These are phyloP conservation scores for Coprinellus micaceus DNA, from an alignment of 768 basidiomycete species.

Conservation along the genomic window DNA sequence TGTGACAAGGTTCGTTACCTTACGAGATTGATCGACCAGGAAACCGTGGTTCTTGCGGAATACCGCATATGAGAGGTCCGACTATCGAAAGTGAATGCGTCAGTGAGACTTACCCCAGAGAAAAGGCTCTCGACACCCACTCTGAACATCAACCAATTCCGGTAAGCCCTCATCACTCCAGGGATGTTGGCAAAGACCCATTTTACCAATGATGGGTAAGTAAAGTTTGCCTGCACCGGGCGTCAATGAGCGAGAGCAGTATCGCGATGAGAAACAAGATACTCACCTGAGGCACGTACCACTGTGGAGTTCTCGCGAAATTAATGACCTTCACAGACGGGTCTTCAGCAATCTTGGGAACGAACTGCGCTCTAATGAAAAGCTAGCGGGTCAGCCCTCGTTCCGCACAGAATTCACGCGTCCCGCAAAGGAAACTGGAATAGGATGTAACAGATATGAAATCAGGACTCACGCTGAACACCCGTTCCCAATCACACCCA, in stretches of 20 bases:
- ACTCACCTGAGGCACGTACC: constrained; percentile 52
- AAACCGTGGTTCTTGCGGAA: constrained; percentile 39
- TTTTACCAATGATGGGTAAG: constrained; percentile 42
- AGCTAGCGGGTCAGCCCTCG: constrained; percentile 5
- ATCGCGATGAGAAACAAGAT: not conserved
- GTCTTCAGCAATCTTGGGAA: constrained; percentile 51
- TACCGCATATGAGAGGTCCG: constrained; percentile 33
- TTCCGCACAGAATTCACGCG: not conserved
- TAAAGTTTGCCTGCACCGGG: constrained; percentile 21
- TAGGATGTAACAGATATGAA: not conserved
- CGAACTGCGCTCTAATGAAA: constrained; percentile 46
- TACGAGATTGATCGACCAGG: constrained; percentile 27
- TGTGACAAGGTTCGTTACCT: constrained; percentile 21
- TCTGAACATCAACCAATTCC: constrained; percentile 43
- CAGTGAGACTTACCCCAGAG: too few species aligned
- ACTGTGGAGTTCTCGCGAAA: constrained; percentile 58
- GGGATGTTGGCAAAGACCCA: constrained; percentile 57
- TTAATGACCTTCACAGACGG: constrained; percentile 49
- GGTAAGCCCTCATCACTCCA: constrained; percentile 43
- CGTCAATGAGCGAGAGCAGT: not conserved
- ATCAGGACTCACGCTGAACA: constrained; percentile 48
- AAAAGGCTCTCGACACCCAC: too few species aligned
- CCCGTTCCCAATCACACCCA: constrained; percentile 64
- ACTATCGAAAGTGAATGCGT: constrained; percentile 20
- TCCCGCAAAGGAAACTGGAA: not conserved